These are phyloP conservation scores for Cylindrodendrum hubeiense DNA, from an alignment of 2,329 filamentous ascomycete genomes.

Conservation along the genomic window DNA sequence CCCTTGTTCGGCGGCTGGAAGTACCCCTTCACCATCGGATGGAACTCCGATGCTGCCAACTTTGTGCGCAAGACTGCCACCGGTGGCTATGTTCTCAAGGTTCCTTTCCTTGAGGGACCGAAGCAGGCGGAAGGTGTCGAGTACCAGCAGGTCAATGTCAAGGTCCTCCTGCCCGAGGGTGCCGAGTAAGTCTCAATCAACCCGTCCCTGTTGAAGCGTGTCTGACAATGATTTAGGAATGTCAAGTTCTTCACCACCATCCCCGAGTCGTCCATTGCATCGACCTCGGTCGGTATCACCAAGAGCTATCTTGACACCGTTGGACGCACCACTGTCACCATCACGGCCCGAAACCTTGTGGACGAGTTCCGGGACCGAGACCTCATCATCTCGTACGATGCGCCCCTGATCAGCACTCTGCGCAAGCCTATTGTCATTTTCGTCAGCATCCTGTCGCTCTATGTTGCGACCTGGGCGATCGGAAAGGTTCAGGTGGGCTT, in stretches of 20 bases:
- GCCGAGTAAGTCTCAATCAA: slow-evolving; percentile 73
- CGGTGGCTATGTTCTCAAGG: slow-evolving; percentile 85
- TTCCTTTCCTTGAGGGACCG: slow-evolving; percentile 94
- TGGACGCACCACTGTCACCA: slow-evolving; percentile 83
- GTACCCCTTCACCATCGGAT: slow-evolving; percentile 96
- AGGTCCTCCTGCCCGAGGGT: slow-evolving; percentile 91
- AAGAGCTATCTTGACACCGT: slow-evolving; percentile 95
- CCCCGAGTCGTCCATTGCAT: slow-evolving; percentile 71
- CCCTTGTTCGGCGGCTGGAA: slow-evolving; percentile 99
- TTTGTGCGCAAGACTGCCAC: slow-evolving; percentile 77
- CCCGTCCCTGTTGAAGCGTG: background rate
- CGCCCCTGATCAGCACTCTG: slow-evolving; percentile 78
- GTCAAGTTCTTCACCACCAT: slow-evolving; percentile 82
- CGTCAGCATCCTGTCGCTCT: slow-evolving; percentile 78
- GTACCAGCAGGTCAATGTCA: slow-evolving; percentile 84
- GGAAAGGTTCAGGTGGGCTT: slow-evolving; percentile 88
- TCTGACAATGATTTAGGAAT: slow-evolving; percentile 71
- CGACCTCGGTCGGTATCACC: slow-evolving; percentile 72
- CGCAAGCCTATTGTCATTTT: slow-evolving; percentile 91
- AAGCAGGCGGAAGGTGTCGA: slow-evolving; percentile 87
- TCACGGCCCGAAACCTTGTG: slow-evolving; percentile 87
- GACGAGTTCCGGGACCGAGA: slow-evolving; percentile 90
- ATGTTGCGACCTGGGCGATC: slow-evolving; percentile 79
- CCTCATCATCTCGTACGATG: slow-evolving; percentile 89
- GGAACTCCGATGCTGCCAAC: slow-evolving; percentile 87